Evolutionary conservation across 805 yeast genomes (phyloP).

Genomic region (Yarrowia sp.): DNA sequence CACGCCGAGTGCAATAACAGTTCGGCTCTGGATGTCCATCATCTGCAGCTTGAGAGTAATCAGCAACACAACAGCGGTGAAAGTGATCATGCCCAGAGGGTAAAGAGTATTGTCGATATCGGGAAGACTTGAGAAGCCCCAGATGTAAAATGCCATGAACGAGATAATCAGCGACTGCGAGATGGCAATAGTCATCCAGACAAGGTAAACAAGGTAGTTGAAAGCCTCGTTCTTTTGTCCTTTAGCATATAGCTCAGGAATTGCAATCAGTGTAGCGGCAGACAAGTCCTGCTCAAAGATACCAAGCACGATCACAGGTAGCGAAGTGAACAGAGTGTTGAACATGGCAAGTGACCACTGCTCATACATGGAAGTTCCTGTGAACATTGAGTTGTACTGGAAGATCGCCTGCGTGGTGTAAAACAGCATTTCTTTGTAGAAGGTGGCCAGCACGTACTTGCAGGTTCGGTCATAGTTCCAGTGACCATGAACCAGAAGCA

Average conservation of each 20-base stretch:
- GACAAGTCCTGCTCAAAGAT: constrained; percentile 88
- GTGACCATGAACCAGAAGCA: constrained; percentile 89
- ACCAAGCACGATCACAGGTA: constrained; percentile 91
- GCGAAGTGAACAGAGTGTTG: constrained; percentile 89
- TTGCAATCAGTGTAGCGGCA: constrained; percentile 83
- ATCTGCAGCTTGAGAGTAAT: constrained; percentile 77
- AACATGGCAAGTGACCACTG: constrained; percentile 97
- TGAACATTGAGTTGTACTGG: constrained; percentile 81
- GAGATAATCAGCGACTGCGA: constrained; percentile 67
- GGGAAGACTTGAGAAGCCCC: constrained; percentile 59
- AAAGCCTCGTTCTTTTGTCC: constrained; percentile 77
- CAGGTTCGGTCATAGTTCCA: constrained; percentile 91
- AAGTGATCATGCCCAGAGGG: constrained; percentile 75
- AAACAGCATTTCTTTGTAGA: constrained; percentile 88
- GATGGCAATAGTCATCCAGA: constrained; percentile 78
- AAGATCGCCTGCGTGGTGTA: constrained; percentile 84
- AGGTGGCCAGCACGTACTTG: constrained; percentile 87
- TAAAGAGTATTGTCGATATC: constrained; percentile 70
- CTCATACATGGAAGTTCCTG: constrained; percentile 91
- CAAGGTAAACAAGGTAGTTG: constrained; percentile 61
- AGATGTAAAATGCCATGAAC: constrained; percentile 60
- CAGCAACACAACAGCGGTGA: constrained; percentile 65
- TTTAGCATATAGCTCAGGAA: constrained; percentile 80
- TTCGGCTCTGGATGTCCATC: constrained; percentile 70
- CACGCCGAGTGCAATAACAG: constrained; percentile 64